Evolutionary conservation across 139 green algal species (phyloP).

Genomic region (Chlorokybus atmophyticus): DNA sequence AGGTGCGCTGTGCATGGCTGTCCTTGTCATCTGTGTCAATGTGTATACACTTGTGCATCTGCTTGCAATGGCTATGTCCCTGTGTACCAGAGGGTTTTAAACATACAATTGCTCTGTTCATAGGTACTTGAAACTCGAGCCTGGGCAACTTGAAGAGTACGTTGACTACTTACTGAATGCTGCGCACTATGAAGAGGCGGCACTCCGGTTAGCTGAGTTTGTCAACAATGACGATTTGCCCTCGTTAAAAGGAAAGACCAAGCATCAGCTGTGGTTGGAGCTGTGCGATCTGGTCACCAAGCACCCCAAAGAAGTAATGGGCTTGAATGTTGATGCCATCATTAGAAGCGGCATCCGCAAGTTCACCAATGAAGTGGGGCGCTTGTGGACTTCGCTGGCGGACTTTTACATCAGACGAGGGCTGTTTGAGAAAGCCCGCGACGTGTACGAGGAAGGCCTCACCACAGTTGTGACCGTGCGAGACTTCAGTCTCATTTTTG

Average conservation of each 20-base stretch:
- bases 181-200: constrained; percentile 48
- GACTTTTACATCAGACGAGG: constrained; percentile 94
- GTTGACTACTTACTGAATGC: constrained; percentile 66
- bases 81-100: too few relatives aligned
- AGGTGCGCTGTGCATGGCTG: too few relatives aligned
- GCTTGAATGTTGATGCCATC: constrained; percentile 57
- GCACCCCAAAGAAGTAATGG: constrained; percentile 53
- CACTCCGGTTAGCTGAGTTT: constrained; percentile 16
- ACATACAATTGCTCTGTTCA: too few relatives aligned
- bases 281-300: constrained; percentile 91
- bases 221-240: neutral
- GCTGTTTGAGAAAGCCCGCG: constrained; percentile 88
- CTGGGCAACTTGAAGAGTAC: constrained; percentile 86
- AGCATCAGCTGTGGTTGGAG: constrained; percentile 95
- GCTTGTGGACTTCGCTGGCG: constrained; percentile 84
- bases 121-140: constrained; percentile 94
- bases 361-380: constrained; percentile 85
- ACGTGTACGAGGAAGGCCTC: constrained; percentile 94
- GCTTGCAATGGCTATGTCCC: too few relatives aligned
- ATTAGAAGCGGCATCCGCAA: constrained; percentile 63
- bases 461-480: constrained; percentile 61
- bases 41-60: too few relatives aligned
- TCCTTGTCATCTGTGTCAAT: too few relatives aligned
- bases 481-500: constrained; percentile 95
- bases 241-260: constrained; percentile 73